Evolutionary conservation across 371 early-diverging fungal genomes (phyloP).

Genomic region (Cokeromyces recurvatus): DNA sequence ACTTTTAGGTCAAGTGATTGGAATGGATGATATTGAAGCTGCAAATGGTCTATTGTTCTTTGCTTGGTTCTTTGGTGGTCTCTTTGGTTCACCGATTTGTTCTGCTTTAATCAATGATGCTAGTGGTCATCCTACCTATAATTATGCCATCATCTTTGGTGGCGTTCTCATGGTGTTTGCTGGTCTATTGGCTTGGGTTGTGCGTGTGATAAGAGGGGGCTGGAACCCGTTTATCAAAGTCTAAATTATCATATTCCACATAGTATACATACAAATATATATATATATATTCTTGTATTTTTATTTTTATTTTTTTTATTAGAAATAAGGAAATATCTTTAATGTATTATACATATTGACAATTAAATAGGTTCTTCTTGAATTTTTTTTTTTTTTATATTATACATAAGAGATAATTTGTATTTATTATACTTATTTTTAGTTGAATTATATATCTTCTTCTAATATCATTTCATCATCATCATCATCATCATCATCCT

Average conservation of each 20-base stretch:
- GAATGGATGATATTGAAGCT: constrained; percentile 43
- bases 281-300: too few relatives aligned
- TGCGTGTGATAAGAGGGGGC: constrained; percentile 30
- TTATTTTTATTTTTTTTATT: too few relatives aligned
- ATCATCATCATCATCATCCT: constrained; percentile 5
- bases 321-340: too few relatives aligned
- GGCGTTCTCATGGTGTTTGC: constrained; percentile 31
- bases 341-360: too few relatives aligned
- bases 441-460: too few relatives aligned
- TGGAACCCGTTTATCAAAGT: constrained; percentile 26
- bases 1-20: constrained; percentile 32
- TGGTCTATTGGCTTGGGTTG: constrained; percentile 25
- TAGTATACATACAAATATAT: too few relatives aligned
- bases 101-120: constrained; percentile 42
- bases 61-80: constrained; percentile 53
- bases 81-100: constrained; percentile 55
- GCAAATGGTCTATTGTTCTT: constrained; percentile 54
- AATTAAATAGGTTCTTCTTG: too few relatives aligned
- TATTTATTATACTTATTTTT: too few relatives aligned
- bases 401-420: too few relatives aligned
- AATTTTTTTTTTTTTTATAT: too few relatives aligned
- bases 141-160: constrained; percentile 36
- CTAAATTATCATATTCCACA: constrained; percentile 1
- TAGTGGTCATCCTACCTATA: constrained; percentile 28
- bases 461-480: too few relatives aligned